Conservation (phyloP, 805 yeast species). For the Hanseniaspora taiwanica region DNA sequence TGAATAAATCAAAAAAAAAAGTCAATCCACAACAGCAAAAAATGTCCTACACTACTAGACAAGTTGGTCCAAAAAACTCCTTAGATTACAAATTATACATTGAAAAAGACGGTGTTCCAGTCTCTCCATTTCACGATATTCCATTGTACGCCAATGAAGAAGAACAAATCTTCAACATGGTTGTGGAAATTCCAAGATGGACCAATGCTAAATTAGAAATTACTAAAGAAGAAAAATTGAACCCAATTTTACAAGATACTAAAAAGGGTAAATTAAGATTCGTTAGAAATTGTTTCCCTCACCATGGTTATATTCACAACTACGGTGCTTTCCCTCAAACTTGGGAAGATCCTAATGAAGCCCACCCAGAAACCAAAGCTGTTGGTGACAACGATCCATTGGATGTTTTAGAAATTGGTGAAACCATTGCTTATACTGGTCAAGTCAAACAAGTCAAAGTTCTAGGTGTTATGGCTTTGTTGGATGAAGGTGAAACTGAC, state of each 20-base stretch:
- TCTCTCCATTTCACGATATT: conserved; percentile 91
- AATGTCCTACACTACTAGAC: conserved; percentile 81
- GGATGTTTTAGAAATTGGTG: conserved; percentile 77
- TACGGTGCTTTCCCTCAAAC: conserved; percentile 89
- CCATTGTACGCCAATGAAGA: conserved; percentile 79
- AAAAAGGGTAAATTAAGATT: conserved; percentile 66
- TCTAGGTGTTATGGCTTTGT: conserved; percentile 84
- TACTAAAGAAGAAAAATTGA: conserved; percentile 39
- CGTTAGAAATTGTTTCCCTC: conserved; percentile 69
- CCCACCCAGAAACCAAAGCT: conserved; percentile 53
- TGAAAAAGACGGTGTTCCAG: conserved; percentile 86
- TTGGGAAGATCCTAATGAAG: conserved; percentile 78
- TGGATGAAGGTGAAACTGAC: conserved; percentile 85
- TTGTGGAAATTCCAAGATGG: conserved; percentile 74
- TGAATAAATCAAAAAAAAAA: too few relatives aligned
- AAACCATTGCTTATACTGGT: conserved; percentile 50
- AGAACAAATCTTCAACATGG: conserved; percentile 71
- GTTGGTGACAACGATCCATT: conserved; percentile 79
- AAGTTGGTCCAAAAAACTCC: conserved; percentile 91
- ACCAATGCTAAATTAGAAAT: conserved; percentile 76
- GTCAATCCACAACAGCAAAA: conserved; percentile 1
- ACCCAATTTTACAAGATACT: conserved; percentile 72
- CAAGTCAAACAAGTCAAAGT: conserved; percentile 81
- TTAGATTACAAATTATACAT: conserved; percentile 84
- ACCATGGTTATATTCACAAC: conserved; percentile 74